These are phyloP conservation scores for Phanerochaete carnosa DNA, from an alignment of 768 basidiomycete species.

Conservation along the genomic window DNA sequence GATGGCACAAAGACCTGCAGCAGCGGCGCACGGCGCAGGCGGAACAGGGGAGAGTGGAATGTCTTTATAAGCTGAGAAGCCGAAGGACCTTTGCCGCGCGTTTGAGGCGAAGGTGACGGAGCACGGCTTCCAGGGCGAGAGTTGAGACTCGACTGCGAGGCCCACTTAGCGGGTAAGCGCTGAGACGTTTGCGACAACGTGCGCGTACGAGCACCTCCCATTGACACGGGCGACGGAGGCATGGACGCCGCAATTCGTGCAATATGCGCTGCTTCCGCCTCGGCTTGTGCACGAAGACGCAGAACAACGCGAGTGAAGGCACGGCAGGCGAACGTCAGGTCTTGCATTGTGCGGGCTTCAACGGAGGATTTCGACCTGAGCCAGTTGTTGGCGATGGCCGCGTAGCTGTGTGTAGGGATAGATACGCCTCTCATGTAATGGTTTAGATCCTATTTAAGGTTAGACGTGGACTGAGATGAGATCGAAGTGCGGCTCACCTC, in stretches of 20 bases:
- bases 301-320: conserved; percentile 80
- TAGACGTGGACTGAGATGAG: conserved; percentile 1
- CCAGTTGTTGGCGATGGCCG: conserved; percentile 53
- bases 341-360: conserved; percentile 41
- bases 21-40: conserved; percentile 68
- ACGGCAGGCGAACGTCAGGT: conserved; percentile 59
- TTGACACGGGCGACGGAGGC: conserved; percentile 11
- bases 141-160: conserved; percentile 21
- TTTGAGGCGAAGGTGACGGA: conserved; percentile 60
- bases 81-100: neutral
- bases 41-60: conserved; percentile 73
- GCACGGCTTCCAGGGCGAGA: conserved; percentile 55
- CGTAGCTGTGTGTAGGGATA: conserved; percentile 71
- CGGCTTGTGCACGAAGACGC: conserved; percentile 75
- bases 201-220: neutral
- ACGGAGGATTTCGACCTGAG: conserved; percentile 48
- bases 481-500: conserved; percentile 40
- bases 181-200: conserved; percentile 1
- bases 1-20: conserved; percentile 83
- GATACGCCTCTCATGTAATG: conserved; percentile 80
- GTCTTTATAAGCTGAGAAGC: conserved; percentile 18
- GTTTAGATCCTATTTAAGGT: conserved; percentile 58
- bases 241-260: conserved; percentile 13
- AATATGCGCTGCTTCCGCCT: conserved; percentile 42
- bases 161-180: conserved; percentile 11